Percentiles rank a stretch among this genome's conserved stretches.
Evolutionary conservation across 306 rosid genomes (phyloP).

Genomic region (Vigna nakashimae): DNA sequence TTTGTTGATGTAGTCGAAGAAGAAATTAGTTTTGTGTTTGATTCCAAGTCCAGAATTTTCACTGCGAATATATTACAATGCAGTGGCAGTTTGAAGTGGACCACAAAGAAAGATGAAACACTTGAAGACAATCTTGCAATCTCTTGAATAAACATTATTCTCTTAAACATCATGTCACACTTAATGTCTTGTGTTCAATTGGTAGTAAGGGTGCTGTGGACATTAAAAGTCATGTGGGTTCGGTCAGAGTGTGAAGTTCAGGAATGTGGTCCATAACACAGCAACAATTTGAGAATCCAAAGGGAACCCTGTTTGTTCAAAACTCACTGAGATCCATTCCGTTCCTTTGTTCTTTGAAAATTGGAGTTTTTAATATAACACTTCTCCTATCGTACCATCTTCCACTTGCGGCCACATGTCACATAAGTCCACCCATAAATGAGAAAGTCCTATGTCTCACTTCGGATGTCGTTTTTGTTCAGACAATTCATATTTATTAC

Average conservation of each 20-base stretch:
- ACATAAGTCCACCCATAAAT: conserved; percentile 26
- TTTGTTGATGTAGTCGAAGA: neutral
- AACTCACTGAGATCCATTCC: conserved; percentile 32
- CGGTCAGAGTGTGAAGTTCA: conserved; percentile 6
- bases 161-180: conserved; percentile 14
- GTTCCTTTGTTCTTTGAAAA: conserved; percentile 21
- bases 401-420: conserved; percentile 18
- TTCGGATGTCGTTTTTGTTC: conserved; percentile 29
- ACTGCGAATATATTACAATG: neutral
- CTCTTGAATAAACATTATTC: conserved; percentile 17
- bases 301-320: conserved; percentile 21
- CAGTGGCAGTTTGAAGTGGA: conserved; percentile 33
- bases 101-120: conserved; percentile 22
- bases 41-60: neutral
- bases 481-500: conserved; percentile 28
- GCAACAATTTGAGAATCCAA: conserved; percentile 30
- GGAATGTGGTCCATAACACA: conserved; percentile 44
- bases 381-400: conserved; percentile 13
- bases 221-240: conserved; percentile 42
- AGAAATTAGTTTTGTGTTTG: neutral
- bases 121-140: conserved; percentile 37
- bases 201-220: conserved; percentile 1
- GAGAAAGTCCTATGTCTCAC: conserved; percentile 12
- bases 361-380: conserved; percentile 19
- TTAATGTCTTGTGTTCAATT: conserved; percentile 27